phyloP scores from a whole-genome alignment of 2,329 filamentous ascomycete species.

The Ophiostoma montium region DNA sequence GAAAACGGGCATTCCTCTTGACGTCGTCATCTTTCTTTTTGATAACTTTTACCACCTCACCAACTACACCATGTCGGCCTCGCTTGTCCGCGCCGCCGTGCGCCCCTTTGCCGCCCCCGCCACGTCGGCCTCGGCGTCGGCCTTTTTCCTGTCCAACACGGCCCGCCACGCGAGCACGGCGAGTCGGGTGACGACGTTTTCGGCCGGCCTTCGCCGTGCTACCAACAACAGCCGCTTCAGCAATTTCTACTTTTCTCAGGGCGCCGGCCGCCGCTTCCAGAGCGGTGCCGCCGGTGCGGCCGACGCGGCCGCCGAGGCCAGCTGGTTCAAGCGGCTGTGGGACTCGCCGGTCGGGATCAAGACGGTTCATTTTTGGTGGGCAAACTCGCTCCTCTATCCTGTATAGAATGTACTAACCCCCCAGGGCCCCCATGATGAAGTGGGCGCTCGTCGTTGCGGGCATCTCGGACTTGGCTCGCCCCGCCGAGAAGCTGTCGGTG shows the following conservation, averaged over 20 bases:
- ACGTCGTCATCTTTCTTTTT: too few relatives aligned
- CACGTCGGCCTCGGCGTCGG: conserved; percentile 20
- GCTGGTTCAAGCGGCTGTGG: conserved; percentile 68
- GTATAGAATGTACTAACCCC: neutral
- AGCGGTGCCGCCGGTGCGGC: conserved; percentile 18
- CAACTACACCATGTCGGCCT: conserved; percentile 26
- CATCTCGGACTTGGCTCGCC: conserved; percentile 79
- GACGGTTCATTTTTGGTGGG: conserved; percentile 97
- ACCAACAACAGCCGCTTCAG: conserved; percentile 24
- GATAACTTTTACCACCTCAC: too few relatives aligned
- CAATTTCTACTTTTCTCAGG: conserved; percentile 16
- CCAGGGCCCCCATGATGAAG: conserved; percentile 89
- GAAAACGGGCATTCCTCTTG: too few relatives aligned
- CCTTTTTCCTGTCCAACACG: conserved; percentile 28
- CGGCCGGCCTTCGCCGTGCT: conserved; percentile 30
- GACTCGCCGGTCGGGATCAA: conserved; percentile 68
- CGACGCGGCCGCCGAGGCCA: conserved; percentile 25
- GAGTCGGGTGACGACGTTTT: conserved; percentile 10
- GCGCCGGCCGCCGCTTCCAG: conserved; percentile 51
- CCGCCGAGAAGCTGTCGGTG: conserved; percentile 81
- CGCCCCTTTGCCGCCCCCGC: conserved; percentile 38
- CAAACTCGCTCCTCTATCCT: conserved; percentile 1
- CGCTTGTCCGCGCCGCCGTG: conserved; percentile 38
- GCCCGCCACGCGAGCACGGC: neutral
- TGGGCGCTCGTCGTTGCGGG: conserved; percentile 91